A percentile compares a stretch with the other conserved stretches of the same genome.
phyloP scores from a whole-genome alignment of 2,329 filamentous ascomycete genomes.

The Calycina marina region DNA sequence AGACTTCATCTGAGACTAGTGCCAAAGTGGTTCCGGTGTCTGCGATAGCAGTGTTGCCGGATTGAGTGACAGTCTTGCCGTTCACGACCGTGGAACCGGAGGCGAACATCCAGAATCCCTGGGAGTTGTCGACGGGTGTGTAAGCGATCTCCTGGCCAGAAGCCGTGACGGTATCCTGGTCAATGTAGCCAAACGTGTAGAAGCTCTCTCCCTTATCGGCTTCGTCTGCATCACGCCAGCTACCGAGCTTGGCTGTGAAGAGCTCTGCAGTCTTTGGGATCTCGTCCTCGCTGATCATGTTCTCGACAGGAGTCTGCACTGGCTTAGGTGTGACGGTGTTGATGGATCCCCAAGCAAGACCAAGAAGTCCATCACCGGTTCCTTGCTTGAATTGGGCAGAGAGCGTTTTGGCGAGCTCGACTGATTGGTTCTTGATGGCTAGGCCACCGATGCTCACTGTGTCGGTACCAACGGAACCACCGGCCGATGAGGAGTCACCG shows the following conservation, averaged over 20 bases:
- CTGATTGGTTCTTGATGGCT: conserved; percentile 41
- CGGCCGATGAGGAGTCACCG: conserved; percentile 52
- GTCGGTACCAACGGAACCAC: conserved; percentile 50
- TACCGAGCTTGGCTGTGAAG: conserved; percentile 43
- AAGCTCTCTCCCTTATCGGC: conserved; percentile 34
- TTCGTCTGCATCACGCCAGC: conserved; percentile 34
- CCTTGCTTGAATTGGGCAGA: conserved; percentile 41
- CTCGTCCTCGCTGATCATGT: conserved; percentile 46
- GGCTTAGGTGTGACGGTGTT: conserved; percentile 43
- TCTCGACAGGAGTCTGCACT: conserved; percentile 50
- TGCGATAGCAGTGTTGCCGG: conserved; percentile 50
- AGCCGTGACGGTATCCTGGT: conserved; percentile 41
- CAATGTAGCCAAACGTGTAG: conserved; percentile 63
- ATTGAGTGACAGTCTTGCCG: conserved; percentile 33
- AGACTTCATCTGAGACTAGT: conserved; percentile 45
- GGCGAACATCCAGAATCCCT: conserved; percentile 55
- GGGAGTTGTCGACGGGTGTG: conserved; percentile 43
- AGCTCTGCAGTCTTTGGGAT: conserved; percentile 34
- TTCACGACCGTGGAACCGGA: conserved; percentile 43
- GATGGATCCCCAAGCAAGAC: conserved; percentile 49
- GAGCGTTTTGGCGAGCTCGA: conserved; percentile 47
- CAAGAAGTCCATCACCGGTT: conserved; percentile 49
- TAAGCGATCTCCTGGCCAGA: conserved; percentile 42
- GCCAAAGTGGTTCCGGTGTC: conserved; percentile 60
- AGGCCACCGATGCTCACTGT: conserved; percentile 46